Evolutionary conservation across 1,139 yeast genomes (phyloP).

Genomic region (Hemisphaericaspora lyxosophila): DNA sequence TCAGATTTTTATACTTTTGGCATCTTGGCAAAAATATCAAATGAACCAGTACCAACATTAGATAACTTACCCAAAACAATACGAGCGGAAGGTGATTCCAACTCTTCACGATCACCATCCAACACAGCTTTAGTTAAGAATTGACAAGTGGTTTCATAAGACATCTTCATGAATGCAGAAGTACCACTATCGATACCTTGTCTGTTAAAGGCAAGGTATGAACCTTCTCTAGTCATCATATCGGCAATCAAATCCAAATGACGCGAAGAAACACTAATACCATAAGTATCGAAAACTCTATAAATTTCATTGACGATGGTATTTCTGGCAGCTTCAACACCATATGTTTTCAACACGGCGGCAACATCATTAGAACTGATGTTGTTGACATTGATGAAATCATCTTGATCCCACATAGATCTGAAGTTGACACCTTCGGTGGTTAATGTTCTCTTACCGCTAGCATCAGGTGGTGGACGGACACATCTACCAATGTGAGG

Average conservation of each 20-base stretch:
- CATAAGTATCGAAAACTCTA: constrained; percentile 94
- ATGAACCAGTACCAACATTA: constrained; percentile 94
- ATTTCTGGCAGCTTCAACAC: constrained; percentile 98
- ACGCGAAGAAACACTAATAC: constrained; percentile 88
- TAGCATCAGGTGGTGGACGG: constrained; percentile 69
- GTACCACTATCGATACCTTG: constrained; percentile 97
- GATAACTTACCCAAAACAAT: constrained; percentile 90
- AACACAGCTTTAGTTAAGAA: constrained; percentile 95
- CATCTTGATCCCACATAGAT: constrained; percentile 98
- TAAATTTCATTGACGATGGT: constrained; percentile 95
- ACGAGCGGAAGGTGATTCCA: constrained; percentile 93
- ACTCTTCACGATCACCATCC: constrained; percentile 84
- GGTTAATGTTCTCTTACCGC: constrained; percentile 64
- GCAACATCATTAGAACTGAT: constrained; percentile 91
- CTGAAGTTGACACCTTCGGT: constrained; percentile 98
- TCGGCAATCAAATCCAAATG: constrained; percentile 97
- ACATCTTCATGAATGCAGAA: constrained; percentile 97
- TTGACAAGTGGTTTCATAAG: constrained; percentile 97
- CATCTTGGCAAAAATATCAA: constrained; percentile 78
- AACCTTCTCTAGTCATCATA: constrained; percentile 99
- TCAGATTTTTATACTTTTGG: constrained; percentile 11
- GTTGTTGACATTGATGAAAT: constrained; percentile 82
- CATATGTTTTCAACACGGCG: constrained; percentile 87
- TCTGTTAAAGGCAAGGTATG: constrained; percentile 94
- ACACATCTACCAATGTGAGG: constrained; percentile 91